phyloP scores from a whole-genome alignment of 805 yeast species.

The Kluyveromyces nonfermentans region DNA sequence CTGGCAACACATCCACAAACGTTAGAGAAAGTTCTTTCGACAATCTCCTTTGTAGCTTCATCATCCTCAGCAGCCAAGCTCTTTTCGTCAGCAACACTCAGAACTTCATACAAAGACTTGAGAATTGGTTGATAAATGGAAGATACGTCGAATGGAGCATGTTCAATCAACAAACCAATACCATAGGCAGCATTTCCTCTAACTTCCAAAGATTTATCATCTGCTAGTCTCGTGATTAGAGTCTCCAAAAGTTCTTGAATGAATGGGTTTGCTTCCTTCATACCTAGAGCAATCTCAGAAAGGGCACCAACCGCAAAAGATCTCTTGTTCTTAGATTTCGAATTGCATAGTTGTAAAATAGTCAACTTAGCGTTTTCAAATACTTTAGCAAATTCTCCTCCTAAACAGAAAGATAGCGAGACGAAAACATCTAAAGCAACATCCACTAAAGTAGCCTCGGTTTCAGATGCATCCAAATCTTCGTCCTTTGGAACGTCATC shows the following conservation, averaged over 20 bases:
- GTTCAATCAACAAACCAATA: conserved; percentile 61
- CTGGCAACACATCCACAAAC: conserved; percentile 97
- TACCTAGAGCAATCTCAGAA: conserved; percentile 78
- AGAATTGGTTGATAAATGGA: conserved; percentile 61
- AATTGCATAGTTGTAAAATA: conserved; percentile 46
- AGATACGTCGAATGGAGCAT: conserved; percentile 45
- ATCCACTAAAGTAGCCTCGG: conserved; percentile 66
- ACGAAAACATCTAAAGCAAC: conserved; percentile 80
- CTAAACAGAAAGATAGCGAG: conserved; percentile 65
- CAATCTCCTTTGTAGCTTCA: conserved; percentile 69
- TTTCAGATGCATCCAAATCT: conserved; percentile 47
- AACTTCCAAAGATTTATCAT: conserved; percentile 75
- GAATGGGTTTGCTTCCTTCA: conserved; percentile 58
- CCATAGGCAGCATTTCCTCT: conserved; percentile 96
- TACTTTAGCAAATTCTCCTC: conserved; percentile 63
- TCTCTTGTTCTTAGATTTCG: conserved; percentile 65
- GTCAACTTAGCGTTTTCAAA: conserved; percentile 64
- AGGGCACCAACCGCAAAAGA: conserved; percentile 79
- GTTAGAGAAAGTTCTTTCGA: conserved; percentile 81
- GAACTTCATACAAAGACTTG: conserved; percentile 55
- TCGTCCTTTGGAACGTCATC: conserved; percentile 49
- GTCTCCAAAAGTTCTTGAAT: conserved; percentile 60
- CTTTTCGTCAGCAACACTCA: conserved; percentile 72
- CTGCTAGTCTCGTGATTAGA: conserved; percentile 58
- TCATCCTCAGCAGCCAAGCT: conserved; percentile 43